Evolutionary conservation across 108 stramenopile species (phyloP).

Genomic region (Pinguiococcus pyrenoidosus): DNA sequence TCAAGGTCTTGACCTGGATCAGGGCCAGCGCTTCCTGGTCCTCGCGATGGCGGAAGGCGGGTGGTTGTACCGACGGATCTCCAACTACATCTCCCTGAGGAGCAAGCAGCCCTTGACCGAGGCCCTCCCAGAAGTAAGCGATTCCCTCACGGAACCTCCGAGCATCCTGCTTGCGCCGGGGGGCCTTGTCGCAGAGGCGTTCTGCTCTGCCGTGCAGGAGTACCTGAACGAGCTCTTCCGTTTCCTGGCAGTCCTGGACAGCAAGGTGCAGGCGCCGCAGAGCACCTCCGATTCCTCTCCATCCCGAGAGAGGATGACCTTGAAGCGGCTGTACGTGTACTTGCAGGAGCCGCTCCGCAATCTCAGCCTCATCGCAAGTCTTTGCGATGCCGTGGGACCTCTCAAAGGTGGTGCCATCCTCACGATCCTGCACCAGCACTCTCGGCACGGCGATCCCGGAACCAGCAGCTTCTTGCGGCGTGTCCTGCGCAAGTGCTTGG

Average conservation of each 20-base stretch:
- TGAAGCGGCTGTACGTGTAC: conserved; percentile 54
- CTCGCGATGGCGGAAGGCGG: conserved; percentile 50
- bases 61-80: conserved; percentile 54
- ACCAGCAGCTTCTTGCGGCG: conserved; percentile 47
- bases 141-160: too few species aligned
- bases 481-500: conserved; percentile 35
- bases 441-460: conserved; percentile 59
- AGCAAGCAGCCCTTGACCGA: too few species aligned
- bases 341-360: conserved; percentile 41
- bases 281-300: not conserved
- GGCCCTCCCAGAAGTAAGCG: too few species aligned
- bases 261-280: conserved; percentile 27
- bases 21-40: not conserved
- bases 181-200: conserved; percentile 54
- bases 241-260: conserved; percentile 52
- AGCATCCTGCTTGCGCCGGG: conserved; percentile 27
- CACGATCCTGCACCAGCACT: conserved; percentile 52
- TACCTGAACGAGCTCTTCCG: conserved; percentile 56
- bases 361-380: conserved; percentile 51
- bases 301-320: conserved; percentile 18
- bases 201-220: conserved; percentile 48
- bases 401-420: conserved; percentile 65
- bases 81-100: too few species aligned
- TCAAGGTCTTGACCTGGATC: not conserved
- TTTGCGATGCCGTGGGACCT: conserved; percentile 50